A percentile compares a stretch with the other conserved stretches of the same genome.
Evolutionary conservation across 2,329 filamentous ascomycete species (phyloP).

Genomic region (Fusarium neocosmosporiellum): DNA sequence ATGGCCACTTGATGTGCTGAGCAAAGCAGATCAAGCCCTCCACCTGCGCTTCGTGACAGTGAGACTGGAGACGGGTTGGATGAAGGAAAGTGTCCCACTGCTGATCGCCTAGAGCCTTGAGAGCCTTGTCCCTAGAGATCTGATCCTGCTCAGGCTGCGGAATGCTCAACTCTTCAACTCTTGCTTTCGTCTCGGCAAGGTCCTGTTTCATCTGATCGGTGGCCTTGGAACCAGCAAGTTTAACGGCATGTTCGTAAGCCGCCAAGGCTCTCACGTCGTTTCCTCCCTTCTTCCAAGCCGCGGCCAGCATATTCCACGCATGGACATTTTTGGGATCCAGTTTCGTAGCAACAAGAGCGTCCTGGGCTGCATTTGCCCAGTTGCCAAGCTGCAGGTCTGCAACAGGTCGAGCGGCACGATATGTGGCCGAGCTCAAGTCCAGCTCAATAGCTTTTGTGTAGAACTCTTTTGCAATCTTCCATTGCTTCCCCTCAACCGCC

Average conservation of each 20-base stretch:
- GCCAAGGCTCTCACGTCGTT: not conserved
- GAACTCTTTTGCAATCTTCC: conserved; percentile 1
- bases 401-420: not conserved
- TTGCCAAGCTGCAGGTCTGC: not conserved
- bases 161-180: not conserved
- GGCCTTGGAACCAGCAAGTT: not conserved
- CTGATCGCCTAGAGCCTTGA: not conserved
- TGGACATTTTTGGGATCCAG: not conserved
- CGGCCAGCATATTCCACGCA: not conserved
- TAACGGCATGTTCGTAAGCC: not conserved
- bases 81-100: conserved; percentile 5
- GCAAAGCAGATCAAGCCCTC: conserved; percentile 13
- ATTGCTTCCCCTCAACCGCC: not conserved
- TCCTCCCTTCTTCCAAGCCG: not conserved
- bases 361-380: conserved; percentile 2
- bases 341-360: not conserved
- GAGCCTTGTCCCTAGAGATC: not conserved
- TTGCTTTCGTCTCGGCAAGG: not conserved
- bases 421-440: not conserved
- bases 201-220: not conserved
- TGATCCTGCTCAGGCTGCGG: not conserved
- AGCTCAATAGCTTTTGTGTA: conserved; percentile 6
- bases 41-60: conserved; percentile 12
- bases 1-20: conserved; percentile 13
- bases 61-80: conserved; percentile 1